Conservation (phyloP, 257 asterid genomes). For the Solanum sitiens region DNA sequence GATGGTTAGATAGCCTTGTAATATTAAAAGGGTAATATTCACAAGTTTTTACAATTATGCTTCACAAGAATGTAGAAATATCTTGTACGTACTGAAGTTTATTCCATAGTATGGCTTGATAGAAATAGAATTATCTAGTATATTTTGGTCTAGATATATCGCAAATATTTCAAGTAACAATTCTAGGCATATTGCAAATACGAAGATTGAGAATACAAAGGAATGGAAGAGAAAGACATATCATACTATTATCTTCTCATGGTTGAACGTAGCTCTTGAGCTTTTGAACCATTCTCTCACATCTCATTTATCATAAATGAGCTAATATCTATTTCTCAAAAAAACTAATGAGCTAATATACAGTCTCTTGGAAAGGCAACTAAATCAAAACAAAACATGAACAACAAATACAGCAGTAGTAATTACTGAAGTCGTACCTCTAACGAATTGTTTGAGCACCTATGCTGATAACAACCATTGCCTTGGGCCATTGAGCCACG, state of each 20-base stretch:
- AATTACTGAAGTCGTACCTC: conserved; percentile 43
- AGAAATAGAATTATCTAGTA: background rate
- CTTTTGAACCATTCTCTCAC: background rate
- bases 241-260: background rate
- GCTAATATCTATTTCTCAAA: background rate
- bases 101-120: background rate
- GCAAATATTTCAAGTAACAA: background rate
- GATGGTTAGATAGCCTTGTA: background rate
- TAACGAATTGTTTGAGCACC: conserved; percentile 57
- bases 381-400: background rate
- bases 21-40: background rate
- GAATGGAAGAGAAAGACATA: background rate
- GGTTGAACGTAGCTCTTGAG: background rate
- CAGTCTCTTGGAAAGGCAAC: background rate
- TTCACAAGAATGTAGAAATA: background rate
- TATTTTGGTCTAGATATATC: no score
- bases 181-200: background rate
- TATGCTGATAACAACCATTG: conserved; percentile 87
- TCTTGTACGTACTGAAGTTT: background rate
- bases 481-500: conserved; percentile 89
- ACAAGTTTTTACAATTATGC: background rate
- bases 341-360: background rate
- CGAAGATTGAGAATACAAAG: background rate
- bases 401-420: background rate
- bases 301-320: background rate